Base-by-base conservation (phyloP, 176 grass and related monocot genomes). In the maize (Zea mays) region DNA sequence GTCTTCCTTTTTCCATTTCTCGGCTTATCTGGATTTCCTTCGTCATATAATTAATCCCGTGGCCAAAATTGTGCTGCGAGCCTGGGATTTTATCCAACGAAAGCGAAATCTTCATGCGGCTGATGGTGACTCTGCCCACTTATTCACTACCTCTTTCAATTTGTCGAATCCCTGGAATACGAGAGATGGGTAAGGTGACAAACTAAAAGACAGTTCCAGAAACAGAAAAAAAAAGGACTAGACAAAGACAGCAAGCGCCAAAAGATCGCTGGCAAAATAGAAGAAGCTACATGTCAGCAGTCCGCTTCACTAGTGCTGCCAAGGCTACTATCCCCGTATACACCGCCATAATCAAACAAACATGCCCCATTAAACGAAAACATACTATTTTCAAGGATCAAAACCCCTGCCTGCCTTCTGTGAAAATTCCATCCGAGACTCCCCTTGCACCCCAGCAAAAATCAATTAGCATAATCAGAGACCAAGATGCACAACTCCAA, bases 111-210 rank as follows among this genome's bases (percentile, higher is more conserved):
- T 73, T 90, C 52, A 93, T 10, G 81, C 85, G 8, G 83, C 59
- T 38, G 84, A 54, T 48, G 85, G 41, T 52, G 90, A 49, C 57
- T 72, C 69, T 45, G 54, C 85, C 91, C 91, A 94, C 46, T 78
- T 88, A 63, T 87, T 67, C 16, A 99, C 92, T 17, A 93, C 74
- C 20, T 83, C 90, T 79, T 88, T 86, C 87, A 99, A 85, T 75
- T 95, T 90, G 39, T 90, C 90, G 78, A 99, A 92, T 67, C 96
- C 96, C 96, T 99, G 86, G 17, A 71, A 83, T 63, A 57, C 0
- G 72, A 68, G 0, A 42, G 6, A 80, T 39, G 37, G 19, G 9
- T 58, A 50, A 64, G n/a, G 49, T 0, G 33, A 46, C 57, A 0
- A 19, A 42, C 12, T 47, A 48, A 74, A 74, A 10, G 62, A 62